Evolutionary conservation across 139 green algal genomes (phyloP).

Genomic region (Tetratostichococcus sp.): DNA sequence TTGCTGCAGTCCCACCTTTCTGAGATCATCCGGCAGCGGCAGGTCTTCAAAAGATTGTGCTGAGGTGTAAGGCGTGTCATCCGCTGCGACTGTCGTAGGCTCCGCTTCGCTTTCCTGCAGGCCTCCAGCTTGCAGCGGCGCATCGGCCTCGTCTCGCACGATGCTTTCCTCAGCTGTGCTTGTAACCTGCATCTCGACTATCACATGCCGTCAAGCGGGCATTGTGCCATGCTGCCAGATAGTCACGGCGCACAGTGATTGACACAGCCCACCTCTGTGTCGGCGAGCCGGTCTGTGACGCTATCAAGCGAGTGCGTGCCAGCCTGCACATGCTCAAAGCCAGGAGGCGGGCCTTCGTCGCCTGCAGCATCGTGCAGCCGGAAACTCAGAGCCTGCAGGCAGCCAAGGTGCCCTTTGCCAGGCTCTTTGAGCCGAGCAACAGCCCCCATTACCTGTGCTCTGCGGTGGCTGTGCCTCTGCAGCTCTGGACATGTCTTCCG

Average conservation of each 20-base stretch:
- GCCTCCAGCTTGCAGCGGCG: not conserved
- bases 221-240: no score
- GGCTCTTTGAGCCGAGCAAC: no score
- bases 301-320: slow-evolving; percentile 2
- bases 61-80: slow-evolving; percentile 73
- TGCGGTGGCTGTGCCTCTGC: not conserved
- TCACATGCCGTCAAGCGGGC: no score
- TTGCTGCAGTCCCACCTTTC: slow-evolving; percentile 35
- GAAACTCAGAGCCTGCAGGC: no score
- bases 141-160: not conserved
- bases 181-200: no score
- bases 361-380: no score
- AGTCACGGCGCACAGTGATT: no score
- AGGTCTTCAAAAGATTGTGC: slow-evolving; percentile 88
- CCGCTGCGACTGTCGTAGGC: slow-evolving; percentile 42
- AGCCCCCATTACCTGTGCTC: not conserved
- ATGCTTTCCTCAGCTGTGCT: not conserved
- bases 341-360: slow-evolving; percentile 4
- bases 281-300: not conserved
- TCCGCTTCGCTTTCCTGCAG: slow-evolving; percentile 9
- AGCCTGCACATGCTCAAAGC: slow-evolving; percentile 1
- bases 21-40: slow-evolving; percentile 60
- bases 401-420: no score
- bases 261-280: not conserved
- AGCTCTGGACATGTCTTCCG: not conserved